Base-by-base conservation (phyloP, 2,329 filamentous ascomycete genomes). In the Apiospora phragmitis region DNA sequence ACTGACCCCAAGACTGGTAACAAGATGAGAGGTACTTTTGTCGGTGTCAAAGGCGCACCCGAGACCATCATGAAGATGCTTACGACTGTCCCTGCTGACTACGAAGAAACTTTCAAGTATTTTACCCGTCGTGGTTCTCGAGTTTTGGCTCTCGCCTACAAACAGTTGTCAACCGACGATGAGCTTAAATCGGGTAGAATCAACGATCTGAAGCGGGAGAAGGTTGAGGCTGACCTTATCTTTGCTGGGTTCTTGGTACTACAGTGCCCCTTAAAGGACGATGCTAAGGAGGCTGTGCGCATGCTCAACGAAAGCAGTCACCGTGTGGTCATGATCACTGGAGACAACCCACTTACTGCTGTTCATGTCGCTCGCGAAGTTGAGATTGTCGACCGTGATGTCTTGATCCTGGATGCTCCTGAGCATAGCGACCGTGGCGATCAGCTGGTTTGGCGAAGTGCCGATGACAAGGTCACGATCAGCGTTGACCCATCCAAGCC, bases 251-350 rank as follows among this genome's bases (percentile, higher is more conserved):
- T 99, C 85, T 85, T 99, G 73, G 94, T 99, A 68, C 86, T 99
- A 41, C 95, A 98, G 81, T 98, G 94, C 77, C 96, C 96, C 6
- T 87, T 99, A 70, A 99, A 99, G 84, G 95, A 97, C 35, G 96
- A 99, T 80, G 96, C 96, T 65, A 93, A 97, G 83, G 92, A 96
- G 80, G 91, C 96, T 49, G 94, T 99, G 51, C 94, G 93, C 74
- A 98, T 98, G 94, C 88, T 99, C 76, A 99, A 98, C 79, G 96
- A 99, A 85, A 98, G 95, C 83, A 98, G 95, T 83, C 96, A 99
- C 82, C 94, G 96, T 76, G 94, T 97, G 65, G 93, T 99, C 76
- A 99, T 99, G 96, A 99, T 99, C 75, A 99, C 96, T 72, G 96
- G 96, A 79, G 96, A 99, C 81, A 99, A 99, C 81, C 95, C 96